These are phyloP conservation scores for Candida silvicultrix DNA, from an alignment of 805 yeast genomes.

Conservation along the genomic window DNA sequence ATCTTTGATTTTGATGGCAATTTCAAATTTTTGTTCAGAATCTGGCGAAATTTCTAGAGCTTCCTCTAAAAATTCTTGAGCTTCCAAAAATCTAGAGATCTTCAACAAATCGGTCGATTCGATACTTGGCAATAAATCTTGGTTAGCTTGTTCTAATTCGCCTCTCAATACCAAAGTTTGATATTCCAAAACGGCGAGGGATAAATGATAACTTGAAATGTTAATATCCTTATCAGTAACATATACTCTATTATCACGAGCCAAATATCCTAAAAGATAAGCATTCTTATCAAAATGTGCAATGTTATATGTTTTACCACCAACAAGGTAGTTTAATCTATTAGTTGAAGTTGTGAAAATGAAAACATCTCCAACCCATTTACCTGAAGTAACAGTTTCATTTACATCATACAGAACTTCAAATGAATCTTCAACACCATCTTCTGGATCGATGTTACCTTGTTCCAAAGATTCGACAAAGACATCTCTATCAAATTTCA, in stretches of 20 bases:
- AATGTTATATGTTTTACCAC: slow-evolving; percentile 86
- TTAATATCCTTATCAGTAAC: slow-evolving; percentile 87
- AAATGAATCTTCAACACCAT: slow-evolving; percentile 84
- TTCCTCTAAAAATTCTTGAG: slow-evolving; percentile 80
- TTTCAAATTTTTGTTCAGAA: slow-evolving; percentile 84
- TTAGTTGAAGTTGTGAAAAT: slow-evolving; percentile 82
- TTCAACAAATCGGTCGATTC: slow-evolving; percentile 65
- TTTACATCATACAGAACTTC: slow-evolving; percentile 77
- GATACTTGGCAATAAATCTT: slow-evolving; percentile 48
- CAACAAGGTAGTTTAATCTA: slow-evolving; percentile 90
- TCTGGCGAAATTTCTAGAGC: slow-evolving; percentile 83
- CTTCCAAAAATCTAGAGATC: slow-evolving; percentile 88
- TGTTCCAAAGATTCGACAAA: slow-evolving; percentile 56
- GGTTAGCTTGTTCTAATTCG: slow-evolving; percentile 78
- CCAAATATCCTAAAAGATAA: slow-evolving; percentile 83
- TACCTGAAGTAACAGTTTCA: slow-evolving; percentile 81
- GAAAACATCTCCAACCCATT: slow-evolving; percentile 97
- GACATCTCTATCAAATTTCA: slow-evolving; percentile 63
- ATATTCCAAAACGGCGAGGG: slow-evolving; percentile 84
- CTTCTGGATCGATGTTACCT: slow-evolving; percentile 64
- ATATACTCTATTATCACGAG: slow-evolving; percentile 85
- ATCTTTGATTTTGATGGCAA: slow-evolving; percentile 73
- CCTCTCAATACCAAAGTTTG: slow-evolving; percentile 95
- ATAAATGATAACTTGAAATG: slow-evolving; percentile 73
- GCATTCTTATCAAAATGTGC: slow-evolving; percentile 87